Evolutionary conservation across 1,284 basidiomycete genomes (phyloP), one percentile per base, ranked within the genome.

Genomic region (Anthracocystis walkeri): DNA sequence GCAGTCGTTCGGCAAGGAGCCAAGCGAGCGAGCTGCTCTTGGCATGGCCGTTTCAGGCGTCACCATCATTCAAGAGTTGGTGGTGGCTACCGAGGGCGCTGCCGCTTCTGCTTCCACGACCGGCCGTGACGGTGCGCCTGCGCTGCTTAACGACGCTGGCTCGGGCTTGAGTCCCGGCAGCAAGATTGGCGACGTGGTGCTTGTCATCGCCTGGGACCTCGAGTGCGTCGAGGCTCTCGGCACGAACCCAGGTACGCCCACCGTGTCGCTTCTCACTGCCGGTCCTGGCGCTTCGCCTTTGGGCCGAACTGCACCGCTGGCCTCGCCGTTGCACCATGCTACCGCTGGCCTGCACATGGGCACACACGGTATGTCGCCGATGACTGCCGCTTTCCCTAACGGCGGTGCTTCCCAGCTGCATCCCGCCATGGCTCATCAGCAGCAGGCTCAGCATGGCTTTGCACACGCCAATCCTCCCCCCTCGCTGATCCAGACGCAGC

Each of bases 151-250:
- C 48, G 74, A 67, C 25, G 42, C 63, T 14, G 65, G 59, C 16
- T 45, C 65, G 4, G 38, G 59, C 23, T 40, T 80, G 52, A 84
- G 82, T 49, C 79, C 82, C 1, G 86, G 86, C 1, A 82, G 78
- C 69, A 78, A 77, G 45, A 55, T 84, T 4, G 86, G 86, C 35
- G 82, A 86, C 48, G 85, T 86, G 20, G 81, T 86, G 5, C 80
- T 86, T 40, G 85, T 86, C 50, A 77, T 86, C 25, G 76, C 82
- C 8, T 86, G 85, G 84, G 85, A 86, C 44, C 68, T 86, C 42
- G 84, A 85, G 59, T 84, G 83, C 48, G 77, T 83, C 31, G 83
- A 84, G 70, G 58, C 77, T 11, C 68, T 79, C 14, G 77, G 66
- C 31, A 70, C 73, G 48, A 76, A 65, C 44, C 79, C 82, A 2